Evolutionary conservation across 371 early-diverging fungal genomes (phyloP), one percentile per base, ranked within the genome.

Genomic region (Encephalitozoon hellem): DNA sequence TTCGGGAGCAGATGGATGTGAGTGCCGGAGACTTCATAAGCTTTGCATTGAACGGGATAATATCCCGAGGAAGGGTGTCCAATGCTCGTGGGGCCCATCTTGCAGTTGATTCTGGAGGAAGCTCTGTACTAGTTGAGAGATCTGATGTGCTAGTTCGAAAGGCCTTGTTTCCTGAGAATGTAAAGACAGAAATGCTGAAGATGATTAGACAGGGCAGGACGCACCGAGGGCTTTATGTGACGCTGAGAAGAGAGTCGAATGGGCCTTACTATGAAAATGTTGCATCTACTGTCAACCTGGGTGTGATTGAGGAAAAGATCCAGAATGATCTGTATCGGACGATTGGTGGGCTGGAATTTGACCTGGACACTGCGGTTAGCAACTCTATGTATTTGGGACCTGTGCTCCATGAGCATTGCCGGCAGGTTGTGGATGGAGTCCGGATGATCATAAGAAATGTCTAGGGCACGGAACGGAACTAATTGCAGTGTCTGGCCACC

Each of bases 201-300:
- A 23, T 67, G 18, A 41, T 67, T 18, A 51, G 42, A n/a, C 67
- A 67, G 45, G 15, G n/a, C 4, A 67, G 51, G 23, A 45, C 28
- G 49, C 32, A 67, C 21, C 42, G 51, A 23, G 25, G 25, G 3
- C 32, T 67, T 15, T 67, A 67, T 32, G 51, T 51, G 21, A 45
- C 45, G 4, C n/a, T 67, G 49, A 25, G 67, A 45, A 67, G 67
- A 23, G 51, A 67, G n/a, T 67, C 67, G 12, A 67, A 67, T 51
- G 15, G 28, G 15, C 18, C 32, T 12, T 67, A 67, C 39, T 45
- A 67, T 21, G 67, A 67, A 25, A 67, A 43, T 51, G 67, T 43
- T 28, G 28, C 39, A 0, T 67, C 45, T 12, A 45, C 67, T 21
- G 49, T 67, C 39, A 67, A 67, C 42, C 51, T 67, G 15, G 51